Evolutionary conservation across 2,329 filamentous ascomycete species (phyloP).

Genomic region (Sporothrix brunneoviolacea): DNA sequence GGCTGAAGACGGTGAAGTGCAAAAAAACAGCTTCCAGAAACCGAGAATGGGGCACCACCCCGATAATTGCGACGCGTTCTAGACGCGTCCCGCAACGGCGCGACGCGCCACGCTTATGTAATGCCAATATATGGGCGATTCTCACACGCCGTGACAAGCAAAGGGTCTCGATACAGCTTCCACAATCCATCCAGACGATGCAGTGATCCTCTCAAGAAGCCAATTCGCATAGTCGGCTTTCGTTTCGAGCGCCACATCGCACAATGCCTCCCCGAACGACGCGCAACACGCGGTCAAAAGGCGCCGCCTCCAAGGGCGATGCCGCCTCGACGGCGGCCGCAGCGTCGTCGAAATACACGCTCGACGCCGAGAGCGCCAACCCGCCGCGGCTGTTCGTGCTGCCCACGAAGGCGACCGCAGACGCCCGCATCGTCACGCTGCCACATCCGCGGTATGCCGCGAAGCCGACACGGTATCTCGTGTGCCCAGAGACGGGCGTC

Average conservation of each 20-base stretch:
- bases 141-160: no score
- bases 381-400: slow-evolving; percentile 55
- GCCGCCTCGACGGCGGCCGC: slow-evolving; percentile 21
- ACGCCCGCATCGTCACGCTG: slow-evolving; percentile 53
- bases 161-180: neutral
- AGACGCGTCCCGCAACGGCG: slow-evolving; percentile 4
- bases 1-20: neutral
- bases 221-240: no score
- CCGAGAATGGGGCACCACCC: neutral
- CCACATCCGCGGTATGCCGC: slow-evolving; percentile 48
- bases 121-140: neutral
- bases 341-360: slow-evolving; percentile 30
- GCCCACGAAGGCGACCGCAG: slow-evolving; percentile 45
- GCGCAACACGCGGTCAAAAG: slow-evolving; percentile 39
- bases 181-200: no score
- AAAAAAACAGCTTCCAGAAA: neutral
- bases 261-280: slow-evolving; percentile 26
- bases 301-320: slow-evolving; percentile 23
- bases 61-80: slow-evolving; percentile 1
- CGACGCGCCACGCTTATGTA: slow-evolving; percentile 15
- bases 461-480: slow-evolving; percentile 52
- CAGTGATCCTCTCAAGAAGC: no score
- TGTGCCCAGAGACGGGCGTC: slow-evolving; percentile 55
- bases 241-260: neutral
- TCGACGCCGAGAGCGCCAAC: slow-evolving; percentile 34